Evolutionary conservation across 169 alveolate species (phyloP).

Genomic region (Hepatocystis sp.): DNA sequence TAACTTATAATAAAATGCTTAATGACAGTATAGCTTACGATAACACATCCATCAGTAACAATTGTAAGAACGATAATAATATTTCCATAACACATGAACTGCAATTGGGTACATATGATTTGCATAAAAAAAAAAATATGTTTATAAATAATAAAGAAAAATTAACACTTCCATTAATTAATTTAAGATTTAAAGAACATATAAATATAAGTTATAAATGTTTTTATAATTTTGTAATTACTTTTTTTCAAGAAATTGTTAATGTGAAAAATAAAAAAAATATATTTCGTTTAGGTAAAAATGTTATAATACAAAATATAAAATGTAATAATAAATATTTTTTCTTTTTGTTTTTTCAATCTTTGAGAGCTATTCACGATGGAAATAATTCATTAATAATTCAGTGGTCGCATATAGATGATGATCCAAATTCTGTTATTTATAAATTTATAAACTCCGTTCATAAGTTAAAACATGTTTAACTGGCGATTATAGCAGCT

Average conservation of each 20-base stretch:
- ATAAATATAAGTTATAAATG: constrained; percentile 25
- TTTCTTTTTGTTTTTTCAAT: constrained; percentile 44
- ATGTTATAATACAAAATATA: constrained; percentile 49
- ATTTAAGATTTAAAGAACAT: constrained; percentile 54
- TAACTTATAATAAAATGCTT: no score
- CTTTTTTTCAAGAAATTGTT: constrained; percentile 75
- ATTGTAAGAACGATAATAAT: no score
- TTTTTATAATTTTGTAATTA: constrained; percentile 66
- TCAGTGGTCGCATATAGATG: constrained; percentile 75
- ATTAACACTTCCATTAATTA: constrained; percentile 27
- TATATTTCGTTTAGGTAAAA: constrained; percentile 27
- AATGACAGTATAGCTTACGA: no score
- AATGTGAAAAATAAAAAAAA: constrained; percentile 37
- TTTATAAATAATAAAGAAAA: constrained; percentile 26
- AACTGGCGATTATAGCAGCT: no score
- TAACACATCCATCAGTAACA: no score
- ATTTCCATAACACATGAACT: no score
- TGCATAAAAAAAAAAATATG: neutral
- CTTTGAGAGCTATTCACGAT: constrained; percentile 75
- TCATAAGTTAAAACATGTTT: no score
- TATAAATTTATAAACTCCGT: constrained; percentile 34
- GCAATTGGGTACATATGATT: no score
- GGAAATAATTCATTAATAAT: constrained; percentile 28
- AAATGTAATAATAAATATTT: constrained; percentile 21
- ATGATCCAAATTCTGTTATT: constrained; percentile 26